These are phyloP conservation scores for Eucalyptus pauciflora DNA, from an alignment of 345 rosid genomes.

Conservation along the genomic window DNA sequence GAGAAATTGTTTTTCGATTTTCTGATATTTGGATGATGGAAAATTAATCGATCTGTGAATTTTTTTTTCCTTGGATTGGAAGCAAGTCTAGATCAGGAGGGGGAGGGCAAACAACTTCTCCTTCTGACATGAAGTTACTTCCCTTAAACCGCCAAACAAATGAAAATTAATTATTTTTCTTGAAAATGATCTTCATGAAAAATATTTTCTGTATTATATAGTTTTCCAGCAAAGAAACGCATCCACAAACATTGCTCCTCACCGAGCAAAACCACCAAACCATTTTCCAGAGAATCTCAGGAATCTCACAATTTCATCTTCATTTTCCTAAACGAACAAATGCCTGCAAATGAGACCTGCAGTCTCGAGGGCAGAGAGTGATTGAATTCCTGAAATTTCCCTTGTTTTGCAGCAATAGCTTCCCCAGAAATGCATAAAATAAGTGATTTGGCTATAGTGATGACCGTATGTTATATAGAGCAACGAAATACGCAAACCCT, in stretches of 20 bases:
- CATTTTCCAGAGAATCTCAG: background rate
- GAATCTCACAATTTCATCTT: background rate
- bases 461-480: too few relatives aligned
- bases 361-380: background rate
- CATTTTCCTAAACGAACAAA: background rate
- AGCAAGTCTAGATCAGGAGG: too few relatives aligned
- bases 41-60: accelerated
- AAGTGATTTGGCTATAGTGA: too few relatives aligned
- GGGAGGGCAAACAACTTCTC: too few relatives aligned
- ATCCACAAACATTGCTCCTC: background rate
- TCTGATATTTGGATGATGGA: accelerated
- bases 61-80: accelerated
- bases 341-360: background rate
- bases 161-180: too few relatives aligned
- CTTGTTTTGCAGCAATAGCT: too few relatives aligned
- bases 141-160: accelerated
- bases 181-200: too few relatives aligned
- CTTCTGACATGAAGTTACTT: too few relatives aligned
- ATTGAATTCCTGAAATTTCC: background rate
- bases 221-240: too few relatives aligned
- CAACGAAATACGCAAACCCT: too few relatives aligned
- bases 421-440: too few relatives aligned
- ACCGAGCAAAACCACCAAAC: background rate
- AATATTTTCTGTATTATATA: too few relatives aligned
- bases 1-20: background rate